Evolutionary conservation across 2,329 filamentous ascomycete species (phyloP).

Genomic region (Teratosphaeria epicoccoides): DNA sequence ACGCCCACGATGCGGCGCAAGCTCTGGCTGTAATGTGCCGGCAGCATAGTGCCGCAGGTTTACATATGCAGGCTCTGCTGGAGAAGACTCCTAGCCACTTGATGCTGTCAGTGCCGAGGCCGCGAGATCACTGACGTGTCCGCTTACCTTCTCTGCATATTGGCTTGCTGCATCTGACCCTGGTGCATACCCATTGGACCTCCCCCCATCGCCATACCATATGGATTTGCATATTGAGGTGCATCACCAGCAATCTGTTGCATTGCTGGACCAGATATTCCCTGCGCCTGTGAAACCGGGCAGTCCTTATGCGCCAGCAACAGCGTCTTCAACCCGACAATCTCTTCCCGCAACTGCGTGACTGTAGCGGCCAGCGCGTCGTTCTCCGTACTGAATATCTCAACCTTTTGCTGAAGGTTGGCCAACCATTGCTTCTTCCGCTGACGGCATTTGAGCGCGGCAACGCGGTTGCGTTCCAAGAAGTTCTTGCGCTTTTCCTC

Average conservation of each 20-base stretch:
- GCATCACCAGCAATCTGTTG: slow-evolving; percentile 39
- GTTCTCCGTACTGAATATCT: slow-evolving; percentile 85
- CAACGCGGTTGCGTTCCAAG: slow-evolving; percentile 76
- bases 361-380: slow-evolving; percentile 78
- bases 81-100: neutral
- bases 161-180: slow-evolving; percentile 21
- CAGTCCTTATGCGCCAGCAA: slow-evolving; percentile 94
- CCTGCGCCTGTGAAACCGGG: slow-evolving; percentile 80
- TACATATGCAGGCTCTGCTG: neutral
- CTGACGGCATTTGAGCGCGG: slow-evolving; percentile 91
- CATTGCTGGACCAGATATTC: slow-evolving; percentile 45
- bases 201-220: slow-evolving; percentile 35
- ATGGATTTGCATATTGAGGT: slow-evolving; percentile 35
- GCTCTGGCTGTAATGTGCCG: neutral
- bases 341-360: slow-evolving; percentile 75
- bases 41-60: neutral
- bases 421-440: slow-evolving; percentile 98
- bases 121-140: neutral
- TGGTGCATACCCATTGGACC: slow-evolving; percentile 20
- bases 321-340: slow-evolving; percentile 87
- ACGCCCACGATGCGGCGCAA: neutral
- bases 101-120: neutral
- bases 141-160: slow-evolving; percentile 27
- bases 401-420: slow-evolving; percentile 88
- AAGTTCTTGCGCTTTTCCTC: slow-evolving; percentile 99